Evolutionary conservation across 352 stramenopile genomes (phyloP).

Genomic region (Globisporangium rhizosaccharum): DNA sequence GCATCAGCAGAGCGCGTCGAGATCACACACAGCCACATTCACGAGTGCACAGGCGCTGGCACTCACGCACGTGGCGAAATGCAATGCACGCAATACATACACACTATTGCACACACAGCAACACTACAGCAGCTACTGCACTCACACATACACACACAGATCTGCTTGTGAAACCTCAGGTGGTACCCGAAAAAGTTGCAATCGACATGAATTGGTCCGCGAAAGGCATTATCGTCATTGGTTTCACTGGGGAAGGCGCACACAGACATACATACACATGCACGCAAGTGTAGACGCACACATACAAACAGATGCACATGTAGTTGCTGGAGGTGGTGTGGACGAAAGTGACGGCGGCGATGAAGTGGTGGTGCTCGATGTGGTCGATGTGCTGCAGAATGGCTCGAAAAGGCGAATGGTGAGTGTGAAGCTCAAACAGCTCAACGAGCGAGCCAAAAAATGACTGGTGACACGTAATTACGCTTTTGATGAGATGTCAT

Average conservation of each 20-base stretch:
- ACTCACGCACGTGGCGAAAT: too few relatives aligned
- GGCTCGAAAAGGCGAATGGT: too few relatives aligned
- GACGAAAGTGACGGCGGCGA: too few relatives aligned
- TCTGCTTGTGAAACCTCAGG: constrained; percentile 56
- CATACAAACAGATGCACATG: not conserved
- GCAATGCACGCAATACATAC: not conserved
- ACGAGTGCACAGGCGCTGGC: too few relatives aligned
- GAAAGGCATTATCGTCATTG: constrained; percentile 69
- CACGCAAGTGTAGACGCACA: not conserved
- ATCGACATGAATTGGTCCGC: constrained; percentile 89
- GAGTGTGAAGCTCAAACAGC: too few relatives aligned
- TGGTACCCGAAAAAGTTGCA: constrained; percentile 90
- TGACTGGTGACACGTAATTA: not conserved
- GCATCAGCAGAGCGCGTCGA: constrained; percentile 48
- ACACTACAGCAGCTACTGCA: not conserved
- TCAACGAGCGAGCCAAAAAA: not conserved
- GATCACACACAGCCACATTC: constrained; percentile 3
- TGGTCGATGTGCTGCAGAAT: too few relatives aligned
- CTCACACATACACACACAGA: constrained; percentile 4
- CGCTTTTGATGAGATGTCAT: not conserved
- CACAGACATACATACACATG: constrained; percentile 1
- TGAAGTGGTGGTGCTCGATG: too few relatives aligned
- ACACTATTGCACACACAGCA: constrained; percentile 1
- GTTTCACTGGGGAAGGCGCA: constrained; percentile 21
- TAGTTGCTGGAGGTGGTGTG: not conserved